A percentile compares a stretch with the other conserved stretches of the same genome.
phyloP scores from a whole-genome alignment of 2,329 filamentous ascomycete genomes.

The Harringtonia aguacate region DNA sequence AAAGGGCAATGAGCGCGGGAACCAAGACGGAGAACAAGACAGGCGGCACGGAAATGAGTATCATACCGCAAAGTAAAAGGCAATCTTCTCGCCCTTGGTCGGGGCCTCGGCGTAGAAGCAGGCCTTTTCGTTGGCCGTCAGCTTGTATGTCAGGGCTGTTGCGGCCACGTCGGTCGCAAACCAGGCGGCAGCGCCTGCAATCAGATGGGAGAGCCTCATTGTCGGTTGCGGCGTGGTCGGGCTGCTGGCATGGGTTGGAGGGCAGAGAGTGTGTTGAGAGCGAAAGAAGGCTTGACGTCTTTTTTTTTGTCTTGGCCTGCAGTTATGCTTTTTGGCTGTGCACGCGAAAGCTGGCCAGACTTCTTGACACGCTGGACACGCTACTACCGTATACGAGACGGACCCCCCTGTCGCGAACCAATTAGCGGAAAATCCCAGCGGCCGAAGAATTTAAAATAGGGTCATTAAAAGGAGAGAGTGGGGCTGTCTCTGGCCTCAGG shows the following conservation, averaged over 20 bases:
- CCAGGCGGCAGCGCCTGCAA: slow-evolving; percentile 60
- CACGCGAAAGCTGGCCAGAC: slow-evolving; percentile 5
- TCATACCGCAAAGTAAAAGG: slow-evolving; percentile 95
- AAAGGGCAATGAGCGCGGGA: not conserved
- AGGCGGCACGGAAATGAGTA: not conserved
- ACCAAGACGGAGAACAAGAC: not conserved
- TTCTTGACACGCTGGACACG: slow-evolving; percentile 11
- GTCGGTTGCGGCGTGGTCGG: slow-evolving; percentile 15
- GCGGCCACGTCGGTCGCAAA: slow-evolving; percentile 63
- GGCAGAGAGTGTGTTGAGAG: no score
- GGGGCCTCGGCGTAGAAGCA: slow-evolving; percentile 86
- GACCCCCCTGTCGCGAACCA: not conserved
- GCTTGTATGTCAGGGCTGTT: slow-evolving; percentile 89
- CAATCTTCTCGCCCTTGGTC: slow-evolving; percentile 74
- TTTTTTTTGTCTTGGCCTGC: no score
- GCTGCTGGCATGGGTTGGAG: not conserved
- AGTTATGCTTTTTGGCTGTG: not conserved
- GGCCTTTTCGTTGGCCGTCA: slow-evolving; percentile 82
- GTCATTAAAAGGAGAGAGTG: slow-evolving; percentile 1
- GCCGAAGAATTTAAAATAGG: not conserved
- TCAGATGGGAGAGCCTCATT: slow-evolving; percentile 56
- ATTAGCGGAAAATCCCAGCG: slow-evolving; percentile 8
- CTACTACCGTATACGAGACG: slow-evolving; percentile 1
- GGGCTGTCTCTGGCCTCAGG: no score
- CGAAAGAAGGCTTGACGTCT: no score